A percentile compares a stretch with the other conserved stretches of the same genome.
phyloP scores from a whole-genome alignment of 129 eudicot species.

The Rutidosis leptorrhynchoides region DNA sequence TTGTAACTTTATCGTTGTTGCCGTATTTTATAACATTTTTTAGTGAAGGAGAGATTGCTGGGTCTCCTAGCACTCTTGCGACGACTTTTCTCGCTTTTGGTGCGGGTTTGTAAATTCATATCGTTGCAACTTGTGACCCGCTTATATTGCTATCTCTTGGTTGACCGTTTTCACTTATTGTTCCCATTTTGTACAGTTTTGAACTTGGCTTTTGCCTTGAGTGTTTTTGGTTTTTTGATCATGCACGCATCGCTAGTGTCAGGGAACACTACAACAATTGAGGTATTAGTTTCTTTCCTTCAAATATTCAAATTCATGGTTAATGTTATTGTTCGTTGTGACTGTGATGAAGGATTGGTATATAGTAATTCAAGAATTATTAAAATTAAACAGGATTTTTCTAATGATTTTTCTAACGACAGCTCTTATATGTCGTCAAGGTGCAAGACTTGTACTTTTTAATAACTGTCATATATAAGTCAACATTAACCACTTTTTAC shows the following conservation, averaged over 20 bases:
- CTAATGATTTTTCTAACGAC: no score
- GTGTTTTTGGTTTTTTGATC: slow-evolving; percentile 80
- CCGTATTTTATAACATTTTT: slow-evolving; percentile 84
- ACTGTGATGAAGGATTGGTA: background rate
- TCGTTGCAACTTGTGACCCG: background rate
- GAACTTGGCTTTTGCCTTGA: slow-evolving; percentile 86
- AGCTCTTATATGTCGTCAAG: no score
- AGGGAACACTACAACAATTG: slow-evolving; percentile 85
- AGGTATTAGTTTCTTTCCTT: slow-evolving; percentile 47
- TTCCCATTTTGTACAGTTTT: slow-evolving; percentile 43
- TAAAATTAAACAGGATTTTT: no score
- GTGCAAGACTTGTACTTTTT: no score
- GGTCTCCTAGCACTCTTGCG: slow-evolving; percentile 83
- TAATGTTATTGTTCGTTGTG: background rate
- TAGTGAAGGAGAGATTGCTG: slow-evolving; percentile 85
- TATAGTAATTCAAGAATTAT: background rate
- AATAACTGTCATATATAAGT: no score
- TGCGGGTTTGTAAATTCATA: slow-evolving; percentile 22
- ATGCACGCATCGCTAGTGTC: slow-evolving; percentile 91
- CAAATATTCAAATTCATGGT: background rate
- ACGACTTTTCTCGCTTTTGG: slow-evolving; percentile 96
- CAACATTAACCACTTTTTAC: no score
- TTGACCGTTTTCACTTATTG: background rate
- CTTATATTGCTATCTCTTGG: slow-evolving; percentile 5
- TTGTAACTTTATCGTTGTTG: slow-evolving; percentile 69